Base-by-base conservation (phyloP, 2,329 filamentous ascomycete genomes). In the Penicillium sp. region DNA sequence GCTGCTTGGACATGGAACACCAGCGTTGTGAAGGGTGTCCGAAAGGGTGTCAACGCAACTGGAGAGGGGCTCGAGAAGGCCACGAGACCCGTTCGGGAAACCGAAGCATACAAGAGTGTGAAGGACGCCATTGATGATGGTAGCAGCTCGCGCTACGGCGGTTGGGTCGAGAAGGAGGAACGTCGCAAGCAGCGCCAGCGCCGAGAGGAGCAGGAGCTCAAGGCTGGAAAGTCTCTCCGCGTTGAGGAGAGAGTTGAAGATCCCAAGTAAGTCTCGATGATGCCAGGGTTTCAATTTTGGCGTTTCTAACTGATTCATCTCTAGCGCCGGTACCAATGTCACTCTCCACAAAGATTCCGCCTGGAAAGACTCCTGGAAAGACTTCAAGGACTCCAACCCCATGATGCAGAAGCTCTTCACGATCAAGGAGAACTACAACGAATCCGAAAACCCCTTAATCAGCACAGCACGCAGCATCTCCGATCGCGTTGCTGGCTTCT, bases 1-100 rank as follows among this genome's bases (percentile, higher is more conserved):
- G 94, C 94, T 21, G 84, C 89, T 9, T 97, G 92, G 92, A 97
- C 94, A 3, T 99, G 94, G 94, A 92, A 99, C 60, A 97, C 94
- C 0, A 82, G 88, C 5, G 91, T 95, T 10, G 90, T 97, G 65
- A 96, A 96, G 79, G 94, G 91, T 45, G 85, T 96, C 29, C 85
- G 94, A 63, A 89, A 90, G 70, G 91, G 91, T 55, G 92, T 93
- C 57, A 91, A 88, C 69, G 88, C 87, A 25, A 96, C 94, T 2
- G 92, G 91, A 38, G 87, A 89, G 61, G 92, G 88, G 4, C 82
- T 99, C 44, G 94, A 97, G 76, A 96, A 94, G 78, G 91, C 88
- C n/a, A 99, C 94, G 4, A 87, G 92, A 71, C 94, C 94, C 5
- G 90, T 99, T 59, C 87, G 94, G 64, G 88, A 97, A 69, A 97